Conservation (phyloP, 73 alveolate species). For the Vitrella brassicaformis region DNA sequence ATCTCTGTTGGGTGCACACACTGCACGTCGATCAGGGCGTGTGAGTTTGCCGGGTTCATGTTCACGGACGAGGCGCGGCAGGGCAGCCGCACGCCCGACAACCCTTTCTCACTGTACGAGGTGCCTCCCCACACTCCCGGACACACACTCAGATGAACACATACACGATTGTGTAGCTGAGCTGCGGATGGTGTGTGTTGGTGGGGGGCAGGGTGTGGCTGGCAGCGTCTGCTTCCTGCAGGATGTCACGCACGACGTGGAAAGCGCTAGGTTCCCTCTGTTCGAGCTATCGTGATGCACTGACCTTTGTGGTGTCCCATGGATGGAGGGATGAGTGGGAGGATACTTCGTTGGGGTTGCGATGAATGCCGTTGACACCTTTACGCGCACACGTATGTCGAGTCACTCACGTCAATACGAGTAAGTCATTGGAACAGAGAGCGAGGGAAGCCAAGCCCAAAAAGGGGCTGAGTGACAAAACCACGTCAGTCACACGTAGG, state of each 20-base stretch:
- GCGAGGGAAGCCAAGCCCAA: too few relatives aligned
- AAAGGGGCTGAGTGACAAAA: too few relatives aligned
- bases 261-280: slow-evolving; percentile 11
- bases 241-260: slow-evolving; percentile 2
- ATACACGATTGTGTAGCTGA: not conserved
- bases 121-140: not conserved
- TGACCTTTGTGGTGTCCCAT: too few relatives aligned
- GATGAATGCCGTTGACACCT: too few relatives aligned
- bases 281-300: too few relatives aligned
- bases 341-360: too few relatives aligned
- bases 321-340: too few relatives aligned
- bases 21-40: slow-evolving; percentile 12
- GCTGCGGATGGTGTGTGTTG: not conserved
- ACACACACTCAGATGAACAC: not conserved
- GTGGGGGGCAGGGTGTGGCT: slow-evolving; percentile 6
- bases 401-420: too few relatives aligned
- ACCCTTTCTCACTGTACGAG: slow-evolving; percentile 8
- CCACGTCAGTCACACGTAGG: too few relatives aligned
- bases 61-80: not conserved
- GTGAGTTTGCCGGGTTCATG: slow-evolving; percentile 5
- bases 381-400: too few relatives aligned
- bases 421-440: too few relatives aligned
- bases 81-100: slow-evolving; percentile 4
- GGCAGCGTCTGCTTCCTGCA: slow-evolving; percentile 13
- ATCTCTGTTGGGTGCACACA: not conserved